phyloP scores from a whole-genome alignment of 2,329 filamentous ascomycete genomes.

The Botryotinia globosa region DNA sequence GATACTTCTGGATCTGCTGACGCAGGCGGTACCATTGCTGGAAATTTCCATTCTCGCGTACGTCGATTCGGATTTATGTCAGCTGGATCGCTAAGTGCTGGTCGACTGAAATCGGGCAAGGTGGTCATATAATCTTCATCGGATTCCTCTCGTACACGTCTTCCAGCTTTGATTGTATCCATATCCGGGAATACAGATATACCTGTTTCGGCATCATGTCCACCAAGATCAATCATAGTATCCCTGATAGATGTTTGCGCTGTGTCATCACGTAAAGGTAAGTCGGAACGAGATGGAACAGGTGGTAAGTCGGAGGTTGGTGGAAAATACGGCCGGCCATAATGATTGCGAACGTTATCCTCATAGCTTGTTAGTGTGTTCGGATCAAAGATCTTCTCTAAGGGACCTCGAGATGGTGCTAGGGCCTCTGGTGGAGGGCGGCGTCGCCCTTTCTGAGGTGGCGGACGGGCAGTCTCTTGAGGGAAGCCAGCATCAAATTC shows the following conservation, averaged over 20 bases:
- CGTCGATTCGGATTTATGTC: conserved; percentile 52
- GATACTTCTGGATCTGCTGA: conserved; percentile 54
- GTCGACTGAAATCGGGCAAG: conserved; percentile 45
- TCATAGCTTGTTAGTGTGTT: conserved; percentile 64
- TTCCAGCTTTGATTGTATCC: conserved; percentile 51
- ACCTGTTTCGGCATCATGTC: conserved; percentile 54
- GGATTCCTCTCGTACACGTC: conserved; percentile 26
- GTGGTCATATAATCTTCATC: conserved; percentile 29
- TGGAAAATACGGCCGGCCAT: conserved; percentile 44
- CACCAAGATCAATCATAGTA: conserved; percentile 63
- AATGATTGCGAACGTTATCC: conserved; percentile 61
- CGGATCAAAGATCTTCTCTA: conserved; percentile 65
- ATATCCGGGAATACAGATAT: conserved; percentile 59
- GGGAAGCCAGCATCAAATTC: conserved; percentile 45
- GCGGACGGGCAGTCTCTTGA: conserved; percentile 49
- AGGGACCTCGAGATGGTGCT: conserved; percentile 52
- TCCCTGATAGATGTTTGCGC: conserved; percentile 52
- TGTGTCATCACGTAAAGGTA: conserved; percentile 58
- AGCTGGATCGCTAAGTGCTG: conserved; percentile 57
- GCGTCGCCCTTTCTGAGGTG: conserved; percentile 44
- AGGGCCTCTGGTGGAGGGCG: conserved; percentile 57
- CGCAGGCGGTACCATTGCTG: conserved; percentile 51
- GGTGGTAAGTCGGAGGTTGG: conserved; percentile 18
- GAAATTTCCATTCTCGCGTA: conserved; percentile 59
- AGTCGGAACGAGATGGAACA: conserved; percentile 46